phyloP scores from a whole-genome alignment of 768 basidiomycete genomes.

The Gymnopilus junonius region DNA sequence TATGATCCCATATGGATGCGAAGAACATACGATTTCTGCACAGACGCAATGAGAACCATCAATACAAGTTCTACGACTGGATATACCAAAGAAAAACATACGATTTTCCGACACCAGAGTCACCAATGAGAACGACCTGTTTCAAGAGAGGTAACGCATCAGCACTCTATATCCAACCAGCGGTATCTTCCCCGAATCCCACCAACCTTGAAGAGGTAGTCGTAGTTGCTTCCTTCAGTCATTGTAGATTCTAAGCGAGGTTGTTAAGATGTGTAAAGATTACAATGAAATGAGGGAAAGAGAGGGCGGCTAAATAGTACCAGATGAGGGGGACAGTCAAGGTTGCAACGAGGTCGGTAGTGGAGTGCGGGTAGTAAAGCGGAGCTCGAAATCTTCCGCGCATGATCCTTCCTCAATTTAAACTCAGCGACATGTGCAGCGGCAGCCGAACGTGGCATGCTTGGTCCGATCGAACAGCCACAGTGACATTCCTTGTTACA shows the following conservation, averaged over 20 bases:
- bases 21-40: slow-evolving; percentile 61
- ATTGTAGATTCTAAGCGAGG: slow-evolving; percentile 43
- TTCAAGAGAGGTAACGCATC: slow-evolving; percentile 12
- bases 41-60: neutral
- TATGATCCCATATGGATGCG: neutral
- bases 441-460: neutral
- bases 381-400: slow-evolving; percentile 5
- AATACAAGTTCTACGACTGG: slow-evolving; percentile 7
- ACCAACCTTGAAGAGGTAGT: slow-evolving; percentile 96
- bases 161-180: neutral
- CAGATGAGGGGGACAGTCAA: neutral
- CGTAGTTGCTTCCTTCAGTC: slow-evolving; percentile 96
- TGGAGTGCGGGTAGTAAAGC: slow-evolving; percentile 1
- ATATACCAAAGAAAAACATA: slow-evolving; percentile 51
- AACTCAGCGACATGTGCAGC: slow-evolving; percentile 11
- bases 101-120: slow-evolving; percentile 99
- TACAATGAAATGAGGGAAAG: slow-evolving; percentile 6
- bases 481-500: neutral
- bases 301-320: slow-evolving; percentile 11
- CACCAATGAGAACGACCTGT: slow-evolving; percentile 97
- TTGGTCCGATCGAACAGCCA: neutral
- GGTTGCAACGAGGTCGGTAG: neutral
- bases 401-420: slow-evolving; percentile 4
- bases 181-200: neutral
- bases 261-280: slow-evolving; percentile 10